Evolutionary conservation across 1,284 basidiomycete species (phyloP).

Genomic region (Acaromyces ingoldii): DNA sequence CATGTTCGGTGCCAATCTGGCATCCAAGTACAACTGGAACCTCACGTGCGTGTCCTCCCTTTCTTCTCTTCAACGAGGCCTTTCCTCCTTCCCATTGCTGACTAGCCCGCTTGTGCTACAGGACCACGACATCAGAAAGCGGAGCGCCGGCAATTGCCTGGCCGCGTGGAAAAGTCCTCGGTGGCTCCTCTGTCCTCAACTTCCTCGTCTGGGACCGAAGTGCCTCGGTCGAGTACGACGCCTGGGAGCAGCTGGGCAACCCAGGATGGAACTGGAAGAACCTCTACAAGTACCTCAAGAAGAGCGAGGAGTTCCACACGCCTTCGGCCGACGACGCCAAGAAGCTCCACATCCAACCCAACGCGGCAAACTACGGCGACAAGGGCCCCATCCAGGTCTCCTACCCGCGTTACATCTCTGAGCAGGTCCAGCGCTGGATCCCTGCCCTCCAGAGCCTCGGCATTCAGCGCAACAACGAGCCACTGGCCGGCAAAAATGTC

Average conservation of each 20-base stretch:
- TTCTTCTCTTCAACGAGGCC: neutral
- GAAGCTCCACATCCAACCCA: slow-evolving; percentile 27
- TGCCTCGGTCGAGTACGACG: slow-evolving; percentile 44
- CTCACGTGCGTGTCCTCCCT: slow-evolving; percentile 23
- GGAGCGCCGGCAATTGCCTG: slow-evolving; percentile 25
- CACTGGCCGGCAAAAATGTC: slow-evolving; percentile 38
- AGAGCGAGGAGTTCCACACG: slow-evolving; percentile 46
- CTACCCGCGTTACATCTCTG: slow-evolving; percentile 38
- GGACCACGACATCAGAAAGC: slow-evolving; percentile 19
- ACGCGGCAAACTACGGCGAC: slow-evolving; percentile 38
- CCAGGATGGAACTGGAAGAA: slow-evolving; percentile 51
- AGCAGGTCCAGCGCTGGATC: slow-evolving; percentile 33
- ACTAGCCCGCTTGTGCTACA: too few relatives aligned
- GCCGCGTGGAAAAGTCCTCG: slow-evolving; percentile 49
- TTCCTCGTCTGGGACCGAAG: slow-evolving; percentile 52
- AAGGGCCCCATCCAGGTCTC: slow-evolving; percentile 41
- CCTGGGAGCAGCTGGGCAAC: slow-evolving; percentile 38
- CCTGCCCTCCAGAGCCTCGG: slow-evolving; percentile 23
- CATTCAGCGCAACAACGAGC: slow-evolving; percentile 29
- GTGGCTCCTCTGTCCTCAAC: slow-evolving; percentile 49
- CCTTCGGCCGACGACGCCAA: slow-evolving; percentile 32
- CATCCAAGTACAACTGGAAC: slow-evolving; percentile 36
- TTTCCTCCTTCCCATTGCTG: too few relatives aligned
- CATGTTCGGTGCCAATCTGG: slow-evolving; percentile 32
- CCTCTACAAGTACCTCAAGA: slow-evolving; percentile 53